A percentile compares a stretch with the other conserved stretches of the same genome.
phyloP scores from a whole-genome alignment of 1,139 yeast genomes.

The Geotrichum cucujoidarum region DNA sequence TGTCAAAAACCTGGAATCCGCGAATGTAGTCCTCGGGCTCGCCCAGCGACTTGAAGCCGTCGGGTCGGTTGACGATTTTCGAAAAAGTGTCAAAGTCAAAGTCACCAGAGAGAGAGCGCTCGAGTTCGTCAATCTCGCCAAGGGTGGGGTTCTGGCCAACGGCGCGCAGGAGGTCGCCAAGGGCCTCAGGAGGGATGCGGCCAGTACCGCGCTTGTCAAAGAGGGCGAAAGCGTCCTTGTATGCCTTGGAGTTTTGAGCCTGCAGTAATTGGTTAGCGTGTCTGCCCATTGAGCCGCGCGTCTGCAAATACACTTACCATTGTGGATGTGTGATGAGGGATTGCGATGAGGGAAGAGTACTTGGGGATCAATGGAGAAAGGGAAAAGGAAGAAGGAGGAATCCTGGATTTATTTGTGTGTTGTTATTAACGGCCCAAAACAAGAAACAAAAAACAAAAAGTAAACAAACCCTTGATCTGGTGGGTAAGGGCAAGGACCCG shows the following conservation, averaged over 20 bases:
- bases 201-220: conserved; percentile 97
- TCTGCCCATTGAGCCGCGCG: neutral
- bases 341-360: neutral
- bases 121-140: conserved; percentile 76
- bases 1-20: conserved; percentile 97
- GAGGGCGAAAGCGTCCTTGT: conserved; percentile 94
- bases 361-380: neutral
- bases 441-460: neutral
- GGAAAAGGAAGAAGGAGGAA: neutral
- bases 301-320: neutral
- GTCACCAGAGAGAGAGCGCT: conserved; percentile 41
- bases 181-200: conserved; percentile 75
- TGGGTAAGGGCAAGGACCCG: too few relatives aligned
- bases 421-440: neutral
- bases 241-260: conserved; percentile 49
- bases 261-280: neutral
- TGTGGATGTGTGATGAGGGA: neutral
- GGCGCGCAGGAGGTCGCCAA: conserved; percentile 93
- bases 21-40: conserved; percentile 93
- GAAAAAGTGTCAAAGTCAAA: conserved; percentile 75
- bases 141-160: conserved; percentile 98
- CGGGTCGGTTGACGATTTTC: conserved; percentile 76
- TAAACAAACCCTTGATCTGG: too few relatives aligned
- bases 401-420: neutral
- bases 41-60: conserved; percentile 86